A percentile compares a stretch with the other conserved stretches of the same genome.
Evolutionary conservation across 441 rosid genomes (phyloP).

Genomic region (Biscutella laevigata): DNA sequence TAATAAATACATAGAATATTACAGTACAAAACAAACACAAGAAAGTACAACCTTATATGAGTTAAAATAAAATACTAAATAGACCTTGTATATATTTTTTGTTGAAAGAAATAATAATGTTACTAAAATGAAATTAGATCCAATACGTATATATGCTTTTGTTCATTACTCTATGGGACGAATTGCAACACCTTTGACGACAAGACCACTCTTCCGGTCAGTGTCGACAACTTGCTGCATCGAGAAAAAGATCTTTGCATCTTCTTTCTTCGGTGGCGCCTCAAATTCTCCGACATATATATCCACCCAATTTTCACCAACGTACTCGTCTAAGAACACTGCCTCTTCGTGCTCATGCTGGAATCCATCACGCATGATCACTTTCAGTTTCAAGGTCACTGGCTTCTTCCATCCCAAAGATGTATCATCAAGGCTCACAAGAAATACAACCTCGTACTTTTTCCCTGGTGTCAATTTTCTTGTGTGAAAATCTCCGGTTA

Average conservation of each 20-base stretch:
- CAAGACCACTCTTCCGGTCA: conserved; percentile 54
- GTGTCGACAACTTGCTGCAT: conserved; percentile 38
- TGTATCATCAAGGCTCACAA: neutral
- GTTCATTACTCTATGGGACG: conserved; percentile 25
- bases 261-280: conserved; percentile 22
- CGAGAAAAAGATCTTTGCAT: conserved; percentile 29
- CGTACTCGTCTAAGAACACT: conserved; percentile 27
- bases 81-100: no score
- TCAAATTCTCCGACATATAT: conserved; percentile 38
- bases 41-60: no score
- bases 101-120: no score
- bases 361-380: conserved; percentile 30
- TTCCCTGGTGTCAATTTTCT: conserved; percentile 33
- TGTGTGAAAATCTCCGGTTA: neutral
- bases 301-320: conserved; percentile 40
- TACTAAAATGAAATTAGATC: no score
- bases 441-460: conserved; percentile 26
- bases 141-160: no score
- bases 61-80: no score
- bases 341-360: conserved; percentile 16
- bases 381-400: conserved; percentile 27
- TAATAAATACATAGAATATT: no score
- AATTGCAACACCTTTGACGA: conserved; percentile 41
- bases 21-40: no score
- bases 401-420: conserved; percentile 42